Percentiles rank a stretch among this genome's conserved stretches.
These are phyloP conservation scores for Lecanicillium sp. DNA, from an alignment of 2,329 filamentous ascomycete genomes.

Conservation along the genomic window DNA sequence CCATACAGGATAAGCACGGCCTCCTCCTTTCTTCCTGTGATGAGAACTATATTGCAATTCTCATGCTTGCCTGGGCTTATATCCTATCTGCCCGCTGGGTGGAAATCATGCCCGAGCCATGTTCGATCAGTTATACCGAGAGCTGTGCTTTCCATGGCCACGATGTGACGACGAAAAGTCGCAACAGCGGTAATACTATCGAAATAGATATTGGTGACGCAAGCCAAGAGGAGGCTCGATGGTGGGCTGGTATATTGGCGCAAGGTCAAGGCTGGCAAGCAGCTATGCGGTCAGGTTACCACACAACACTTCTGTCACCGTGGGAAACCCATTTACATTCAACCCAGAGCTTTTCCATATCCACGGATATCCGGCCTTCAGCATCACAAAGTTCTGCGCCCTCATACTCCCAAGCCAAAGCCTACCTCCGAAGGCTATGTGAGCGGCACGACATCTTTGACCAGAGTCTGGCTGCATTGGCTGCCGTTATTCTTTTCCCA, in stretches of 20 bases:
- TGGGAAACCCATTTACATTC: neutral
- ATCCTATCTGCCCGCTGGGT: neutral
- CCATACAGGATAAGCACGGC: neutral
- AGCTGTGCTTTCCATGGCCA: neutral
- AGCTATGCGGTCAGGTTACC: neutral
- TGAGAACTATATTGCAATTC: neutral
- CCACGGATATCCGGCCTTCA: neutral
- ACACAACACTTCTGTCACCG: neutral
- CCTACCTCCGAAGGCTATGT: neutral
- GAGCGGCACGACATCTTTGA: neutral
- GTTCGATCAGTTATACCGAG: neutral
- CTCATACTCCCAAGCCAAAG: neutral
- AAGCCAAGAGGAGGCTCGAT: neutral
- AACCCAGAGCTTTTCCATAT: neutral
- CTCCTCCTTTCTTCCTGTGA: neutral
- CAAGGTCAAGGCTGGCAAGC: neutral
- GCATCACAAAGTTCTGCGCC: neutral
- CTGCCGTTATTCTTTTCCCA: neutral
- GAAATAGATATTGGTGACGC: neutral
- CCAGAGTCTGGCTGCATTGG: neutral
- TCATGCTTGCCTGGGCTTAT: neutral
- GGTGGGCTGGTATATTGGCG: slow-evolving; percentile 1
- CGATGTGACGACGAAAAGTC: too few species aligned
- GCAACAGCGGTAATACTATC: neutral
- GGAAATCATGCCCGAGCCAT: neutral